These are phyloP conservation scores for Saccharomyces hybrid DNA, from an alignment of 1,139 yeast species.

Conservation along the genomic window DNA sequence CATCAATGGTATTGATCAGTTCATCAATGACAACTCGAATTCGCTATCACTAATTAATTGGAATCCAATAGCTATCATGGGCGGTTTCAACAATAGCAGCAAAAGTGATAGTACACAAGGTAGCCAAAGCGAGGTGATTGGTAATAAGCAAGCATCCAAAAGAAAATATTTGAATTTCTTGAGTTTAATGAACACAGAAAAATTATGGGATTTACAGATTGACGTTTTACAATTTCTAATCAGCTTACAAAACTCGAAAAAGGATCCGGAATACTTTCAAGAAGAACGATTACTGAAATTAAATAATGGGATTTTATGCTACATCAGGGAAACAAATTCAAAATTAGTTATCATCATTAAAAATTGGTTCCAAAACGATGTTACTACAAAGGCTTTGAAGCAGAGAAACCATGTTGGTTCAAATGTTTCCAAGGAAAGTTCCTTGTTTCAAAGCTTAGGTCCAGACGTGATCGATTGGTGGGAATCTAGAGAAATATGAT, in stretches of 20 bases:
- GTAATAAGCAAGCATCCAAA: not conserved
- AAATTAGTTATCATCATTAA: slow-evolving; percentile 19
- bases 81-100: not conserved
- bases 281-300: slow-evolving; percentile 27
- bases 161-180: slow-evolving; percentile 16
- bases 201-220: slow-evolving; percentile 21
- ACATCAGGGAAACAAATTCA: slow-evolving; percentile 16
- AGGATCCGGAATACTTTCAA: slow-evolving; percentile 6
- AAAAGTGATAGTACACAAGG: not conserved
- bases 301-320: slow-evolving; percentile 29
- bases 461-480: slow-evolving; percentile 22
- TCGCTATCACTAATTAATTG: not conserved
- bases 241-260: slow-evolving; percentile 14
- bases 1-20: slow-evolving; percentile 24
- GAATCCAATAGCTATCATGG: slow-evolving; percentile 1
- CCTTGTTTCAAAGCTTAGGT: slow-evolving; percentile 20
- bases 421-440: slow-evolving; percentile 1
- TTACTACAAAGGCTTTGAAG: slow-evolving; percentile 2
- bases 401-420: slow-evolving; percentile 3
- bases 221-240: slow-evolving; percentile 16
- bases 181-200: slow-evolving; percentile 15
- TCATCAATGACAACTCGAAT: slow-evolving; percentile 8
- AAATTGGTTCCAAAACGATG: slow-evolving; percentile 25
- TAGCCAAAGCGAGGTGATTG: not conserved
- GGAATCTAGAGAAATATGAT: slow-evolving; percentile 6